Base-by-base conservation (phyloP, 2,329 filamentous ascomycete species). In the Chaetothyriales sp. region DNA sequence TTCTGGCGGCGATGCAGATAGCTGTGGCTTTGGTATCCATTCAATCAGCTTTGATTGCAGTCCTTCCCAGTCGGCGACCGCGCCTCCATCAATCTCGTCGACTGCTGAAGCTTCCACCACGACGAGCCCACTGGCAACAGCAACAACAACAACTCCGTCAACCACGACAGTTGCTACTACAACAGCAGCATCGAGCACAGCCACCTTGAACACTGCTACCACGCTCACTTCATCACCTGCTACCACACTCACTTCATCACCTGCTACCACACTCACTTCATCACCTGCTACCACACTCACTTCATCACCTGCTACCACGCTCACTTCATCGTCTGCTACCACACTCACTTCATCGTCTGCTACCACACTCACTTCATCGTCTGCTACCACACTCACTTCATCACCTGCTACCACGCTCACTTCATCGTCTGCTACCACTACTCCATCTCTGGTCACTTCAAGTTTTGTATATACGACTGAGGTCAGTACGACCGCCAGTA, bases 41-140 rank as follows among this genome's bases (percentile, higher is more conserved):
- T 77, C 75, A 65, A 80, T 94, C 62, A 76, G 73, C 60, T 94
- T 90, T 69, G 79, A 89, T 72, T 94, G 87, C 71, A 71, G 61
- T 65, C 33, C 33, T 43, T 62, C 62, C 62, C 63, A 37, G 44
- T 15, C 19, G 10, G 18, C n/a, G 13, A 46, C 7, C 3, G 33
- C 33, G 2, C 8, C 33, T 40, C 33, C 33, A 40, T 50, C 48
- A 2, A 46, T 46, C 19, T 20, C 18, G 33, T 22, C 48, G 18
- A 43, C 56, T 25, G 37, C 46, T 47, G 47, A 56, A 44, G 54
- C 54, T 48, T 54, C 59, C 22, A 56, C 56, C 60, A 69, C 68
- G 1, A 68, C 69, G 25, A 61, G 68, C 13, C 69, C 64, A 52
- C 64, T 64, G 10, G 70, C 68, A 10, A 63, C 62, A 33, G 56